Evolutionary conservation across 768 basidiomycete species (phyloP).

Genomic region (Termitomyces sp.): DNA sequence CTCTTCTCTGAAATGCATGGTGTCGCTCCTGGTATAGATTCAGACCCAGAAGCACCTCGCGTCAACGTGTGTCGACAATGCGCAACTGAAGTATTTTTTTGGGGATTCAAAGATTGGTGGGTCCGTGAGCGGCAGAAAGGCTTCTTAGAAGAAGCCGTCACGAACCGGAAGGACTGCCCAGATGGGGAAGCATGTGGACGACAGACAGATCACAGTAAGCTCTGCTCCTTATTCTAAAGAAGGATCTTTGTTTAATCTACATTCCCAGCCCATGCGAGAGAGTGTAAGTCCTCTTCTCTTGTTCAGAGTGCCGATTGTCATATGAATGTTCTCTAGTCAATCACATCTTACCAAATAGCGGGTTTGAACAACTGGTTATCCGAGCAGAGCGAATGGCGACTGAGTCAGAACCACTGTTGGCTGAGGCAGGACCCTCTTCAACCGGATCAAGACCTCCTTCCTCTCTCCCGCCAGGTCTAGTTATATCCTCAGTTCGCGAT

Average conservation of each 20-base stretch:
- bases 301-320: not conserved
- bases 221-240: not conserved
- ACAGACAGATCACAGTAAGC: slow-evolving; percentile 65
- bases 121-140: slow-evolving; percentile 71
- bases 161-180: slow-evolving; percentile 62
- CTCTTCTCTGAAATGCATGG: slow-evolving; percentile 66
- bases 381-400: not conserved
- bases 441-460: not conserved
- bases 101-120: slow-evolving; percentile 82
- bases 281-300: slow-evolving; percentile 47
- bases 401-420: not conserved
- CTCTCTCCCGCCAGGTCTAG: not conserved
- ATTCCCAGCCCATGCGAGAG: slow-evolving; percentile 59
- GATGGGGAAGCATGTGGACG: slow-evolving; percentile 53
- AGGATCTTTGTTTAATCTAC: slow-evolving; percentile 6
- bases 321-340: slow-evolving; percentile 28
- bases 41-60: slow-evolving; percentile 54
- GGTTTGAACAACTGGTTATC: slow-evolving; percentile 4
- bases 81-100: slow-evolving; percentile 69
- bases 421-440: not conserved
- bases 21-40: slow-evolving; percentile 50
- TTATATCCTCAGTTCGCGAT: not conserved
- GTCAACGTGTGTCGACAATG: slow-evolving; percentile 65
- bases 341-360: slow-evolving; percentile 29
- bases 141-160: slow-evolving; percentile 48